These are phyloP conservation scores for Tetradesmus lagerheimii DNA, from an alignment of 139 green algal species.

Conservation along the genomic window DNA sequence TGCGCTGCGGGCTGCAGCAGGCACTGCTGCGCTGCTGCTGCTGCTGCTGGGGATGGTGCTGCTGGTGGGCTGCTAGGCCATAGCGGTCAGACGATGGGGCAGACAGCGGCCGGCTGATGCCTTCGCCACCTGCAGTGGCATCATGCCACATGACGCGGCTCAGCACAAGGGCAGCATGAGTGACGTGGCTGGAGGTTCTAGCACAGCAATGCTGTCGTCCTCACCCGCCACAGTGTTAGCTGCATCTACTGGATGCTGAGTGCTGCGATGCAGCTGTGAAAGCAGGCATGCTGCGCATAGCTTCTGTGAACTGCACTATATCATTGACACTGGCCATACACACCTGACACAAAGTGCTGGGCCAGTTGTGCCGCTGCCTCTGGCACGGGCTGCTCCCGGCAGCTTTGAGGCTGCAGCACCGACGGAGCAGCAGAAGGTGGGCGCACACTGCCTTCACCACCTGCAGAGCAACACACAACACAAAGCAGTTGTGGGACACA, in stretches of 20 bases:
- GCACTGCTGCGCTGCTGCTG: background rate
- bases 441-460: slow-evolving; percentile 7
- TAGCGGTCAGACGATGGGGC: slow-evolving; percentile 29
- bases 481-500: too few species aligned
- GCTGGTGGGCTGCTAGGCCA: background rate
- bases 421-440: background rate
- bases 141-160: too few species aligned
- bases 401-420: slow-evolving; percentile 22
- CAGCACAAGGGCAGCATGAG: too few species aligned
- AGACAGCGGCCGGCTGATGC: slow-evolving; percentile 30
- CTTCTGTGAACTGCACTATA: too few species aligned
- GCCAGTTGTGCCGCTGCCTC: slow-evolving; percentile 34
- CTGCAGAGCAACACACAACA: background rate
- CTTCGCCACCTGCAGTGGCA: slow-evolving; percentile 28
- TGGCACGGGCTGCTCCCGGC: slow-evolving; percentile 27
- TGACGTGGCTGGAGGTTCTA: too few species aligned
- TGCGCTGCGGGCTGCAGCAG: background rate
- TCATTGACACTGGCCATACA: too few species aligned
- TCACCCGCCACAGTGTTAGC: too few species aligned
- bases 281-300: too few species aligned
- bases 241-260: too few species aligned
- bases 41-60: background rate
- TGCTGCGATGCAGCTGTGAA: too few species aligned
- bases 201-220: too few species aligned
- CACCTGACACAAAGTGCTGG: slow-evolving; percentile 34